phyloP scores from a whole-genome alignment of 441 rosid genomes.

The Gossypium lobatum region DNA sequence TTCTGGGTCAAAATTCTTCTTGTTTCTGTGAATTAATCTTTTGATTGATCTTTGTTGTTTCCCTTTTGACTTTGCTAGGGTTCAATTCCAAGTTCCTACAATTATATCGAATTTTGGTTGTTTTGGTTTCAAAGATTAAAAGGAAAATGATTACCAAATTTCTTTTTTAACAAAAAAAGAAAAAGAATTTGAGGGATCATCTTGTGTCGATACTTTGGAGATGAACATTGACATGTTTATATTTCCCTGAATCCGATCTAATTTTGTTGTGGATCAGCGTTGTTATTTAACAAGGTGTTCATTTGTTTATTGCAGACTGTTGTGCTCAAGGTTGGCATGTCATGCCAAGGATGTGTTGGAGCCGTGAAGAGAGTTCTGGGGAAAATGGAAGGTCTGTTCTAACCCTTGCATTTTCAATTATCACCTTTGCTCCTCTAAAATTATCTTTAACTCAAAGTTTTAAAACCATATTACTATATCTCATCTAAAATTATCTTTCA shows the following conservation, averaged over 20 bases:
- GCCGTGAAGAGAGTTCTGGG: constrained; percentile 89
- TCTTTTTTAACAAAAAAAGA: too few species aligned
- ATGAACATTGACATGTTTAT: neutral
- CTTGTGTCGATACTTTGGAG: neutral
- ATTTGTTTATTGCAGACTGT: constrained; percentile 56
- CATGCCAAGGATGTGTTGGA: constrained; percentile 85
- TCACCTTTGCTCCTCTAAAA: neutral
- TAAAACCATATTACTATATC: too few species aligned
- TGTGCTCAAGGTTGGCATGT: constrained; percentile 87
- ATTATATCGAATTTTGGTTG: neutral
- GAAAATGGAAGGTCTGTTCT: constrained; percentile 79
- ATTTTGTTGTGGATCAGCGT: neutral
- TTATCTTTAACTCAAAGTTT: neutral
- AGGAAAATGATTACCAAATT: neutral
- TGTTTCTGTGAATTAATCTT: neutral
- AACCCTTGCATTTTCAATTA: neutral
- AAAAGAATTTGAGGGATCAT: neutral
- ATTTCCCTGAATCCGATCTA: too few species aligned
- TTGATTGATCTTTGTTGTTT: neutral
- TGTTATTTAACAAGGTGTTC: neutral
- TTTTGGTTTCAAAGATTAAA: neutral
- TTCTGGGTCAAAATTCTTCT: neutral
- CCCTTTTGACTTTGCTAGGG: neutral
- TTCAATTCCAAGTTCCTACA: neutral
- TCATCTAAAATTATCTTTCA: too few species aligned